These are phyloP conservation scores for Boletus huronensis DNA, from an alignment of 768 basidiomycete species.

Conservation along the genomic window DNA sequence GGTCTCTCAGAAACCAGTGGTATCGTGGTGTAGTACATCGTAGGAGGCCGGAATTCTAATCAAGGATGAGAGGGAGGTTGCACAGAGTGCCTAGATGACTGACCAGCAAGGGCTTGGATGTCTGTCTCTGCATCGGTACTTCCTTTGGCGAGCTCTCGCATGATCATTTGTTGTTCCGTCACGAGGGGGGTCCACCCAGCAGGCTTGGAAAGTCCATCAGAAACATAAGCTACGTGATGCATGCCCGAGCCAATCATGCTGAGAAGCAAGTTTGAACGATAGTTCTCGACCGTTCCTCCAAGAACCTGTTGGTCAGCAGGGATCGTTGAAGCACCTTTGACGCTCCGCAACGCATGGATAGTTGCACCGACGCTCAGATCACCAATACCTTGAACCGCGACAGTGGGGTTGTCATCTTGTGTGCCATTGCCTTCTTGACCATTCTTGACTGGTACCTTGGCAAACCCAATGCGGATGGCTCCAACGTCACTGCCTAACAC, in stretches of 20 bases:
- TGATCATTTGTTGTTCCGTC: conserved; percentile 96
- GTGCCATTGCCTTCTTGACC: conserved; percentile 59
- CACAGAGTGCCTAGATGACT: conserved; percentile 25
- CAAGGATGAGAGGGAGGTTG: conserved; percentile 10
- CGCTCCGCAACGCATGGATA: conserved; percentile 79
- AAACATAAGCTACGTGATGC: conserved; percentile 53
- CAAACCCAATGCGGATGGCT: conserved; percentile 94
- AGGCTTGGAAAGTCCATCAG: conserved; percentile 58
- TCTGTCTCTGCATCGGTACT: conserved; percentile 78
- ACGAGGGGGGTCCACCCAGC: conserved; percentile 69
- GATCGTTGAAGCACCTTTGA: conserved; percentile 90
- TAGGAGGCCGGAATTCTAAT: conserved; percentile 85
- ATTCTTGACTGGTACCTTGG: conserved; percentile 92
- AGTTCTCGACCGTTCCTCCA: conserved; percentile 90
- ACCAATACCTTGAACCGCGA: conserved; percentile 77
- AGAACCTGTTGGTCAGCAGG: conserved; percentile 93
- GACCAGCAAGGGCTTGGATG: conserved; percentile 82
- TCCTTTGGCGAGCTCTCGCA: conserved; percentile 85
- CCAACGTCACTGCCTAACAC: conserved; percentile 96
- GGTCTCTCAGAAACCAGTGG: conserved; percentile 84
- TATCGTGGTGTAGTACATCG: conserved; percentile 95
- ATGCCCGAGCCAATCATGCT: conserved; percentile 82
- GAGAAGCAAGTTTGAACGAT: conserved; percentile 84
- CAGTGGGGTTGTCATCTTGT: conserved; percentile 59
- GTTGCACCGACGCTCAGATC: conserved; percentile 85